phyloP scores from a whole-genome alignment of 2,329 filamentous ascomycete genomes.

The Aureobasidium musti region DNA sequence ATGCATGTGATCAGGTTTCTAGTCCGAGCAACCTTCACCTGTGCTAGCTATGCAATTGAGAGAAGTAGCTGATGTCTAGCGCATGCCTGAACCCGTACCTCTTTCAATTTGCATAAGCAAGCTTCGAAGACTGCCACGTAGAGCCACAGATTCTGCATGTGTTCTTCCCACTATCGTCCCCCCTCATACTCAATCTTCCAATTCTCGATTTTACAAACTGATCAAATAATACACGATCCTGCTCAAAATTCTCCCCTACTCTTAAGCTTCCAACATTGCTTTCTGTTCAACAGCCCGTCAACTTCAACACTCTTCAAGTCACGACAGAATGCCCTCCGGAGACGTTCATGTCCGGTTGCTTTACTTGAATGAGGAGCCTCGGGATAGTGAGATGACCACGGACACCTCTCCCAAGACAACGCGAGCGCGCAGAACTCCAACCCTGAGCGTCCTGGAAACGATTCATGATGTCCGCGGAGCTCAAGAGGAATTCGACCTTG shows the following conservation, averaged over 20 bases:
- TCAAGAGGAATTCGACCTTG: slow-evolving; percentile 33
- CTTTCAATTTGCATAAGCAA: not conserved
- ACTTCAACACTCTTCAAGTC: not conserved
- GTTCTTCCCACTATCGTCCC: not conserved
- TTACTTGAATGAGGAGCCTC: slow-evolving; percentile 31
- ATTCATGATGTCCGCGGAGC: slow-evolving; percentile 34
- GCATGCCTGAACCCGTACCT: not conserved
- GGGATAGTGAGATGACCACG: not conserved
- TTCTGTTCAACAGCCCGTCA: not conserved
- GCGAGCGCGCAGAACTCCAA: not conserved
- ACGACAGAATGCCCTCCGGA: slow-evolving; percentile 3
- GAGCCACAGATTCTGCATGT: not conserved
- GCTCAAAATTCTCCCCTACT: not conserved
- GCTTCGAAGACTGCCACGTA: not conserved
- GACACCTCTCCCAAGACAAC: not conserved
- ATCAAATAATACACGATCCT: not conserved
- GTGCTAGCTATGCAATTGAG: not conserved
- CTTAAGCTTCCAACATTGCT: not conserved
- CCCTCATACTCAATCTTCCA: not conserved
- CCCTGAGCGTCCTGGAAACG: slow-evolving; percentile 32
- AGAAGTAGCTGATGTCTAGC: not conserved
- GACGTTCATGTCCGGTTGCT: slow-evolving; percentile 35
- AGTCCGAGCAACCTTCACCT: not conserved
- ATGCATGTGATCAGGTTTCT: not conserved
- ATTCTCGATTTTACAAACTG: not conserved